Evolutionary conservation across 2,329 filamentous ascomycete genomes (phyloP), one percentile per base, ranked within the genome.

Genomic region (Orbilia ellipsospora): DNA sequence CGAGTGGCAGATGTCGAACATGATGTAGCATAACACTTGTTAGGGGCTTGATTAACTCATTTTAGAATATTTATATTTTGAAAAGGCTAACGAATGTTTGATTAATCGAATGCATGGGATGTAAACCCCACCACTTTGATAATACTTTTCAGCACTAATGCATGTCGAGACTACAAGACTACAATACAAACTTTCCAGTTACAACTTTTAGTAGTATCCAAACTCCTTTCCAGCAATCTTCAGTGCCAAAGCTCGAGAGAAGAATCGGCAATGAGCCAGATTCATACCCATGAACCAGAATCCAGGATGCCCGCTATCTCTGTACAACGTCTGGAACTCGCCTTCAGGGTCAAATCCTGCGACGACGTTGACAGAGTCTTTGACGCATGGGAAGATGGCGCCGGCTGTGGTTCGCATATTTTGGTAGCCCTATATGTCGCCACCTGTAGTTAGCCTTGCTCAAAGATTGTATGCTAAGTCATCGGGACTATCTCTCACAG

Each of bases 201-300:
- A 36, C 5, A 36, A 18, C 16, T 13, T 13, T 59, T 16, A 59
- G 16, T 45, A 59, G 12, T 40, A 59, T 5, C 57, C 61, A 26
- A 64, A 57, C 31, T 31, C 28, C 18, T 45, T 63, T 13, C 52
- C 60, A 16, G 72, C 77, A 55, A 86, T 86, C 78, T 86, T 84
- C 72, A 87, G 79, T 1, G 85, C 85, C 74, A 87, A 77, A 62
- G 84, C 80, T 64, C 84, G 85, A 0, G 88, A 90, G 78, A 85
- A 90, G 51, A 87, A 88, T 15, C 89, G 83, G 70, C 87, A 89
- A 61, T 90, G 81, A 0, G 88, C 88, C 44, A 91, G 79, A 76
- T 90, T 90, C 0, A 89, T 89, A 0, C 88, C 88, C 77, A 89
- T 88, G 77, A 88, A 88, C 89, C 88, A 91, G 73, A 91, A 88